Percentiles rank a stretch among this genome's conserved stretches.
Conservation (phyloP, 306 rosid genomes). For the Pterocarpus santalinus region DNA sequence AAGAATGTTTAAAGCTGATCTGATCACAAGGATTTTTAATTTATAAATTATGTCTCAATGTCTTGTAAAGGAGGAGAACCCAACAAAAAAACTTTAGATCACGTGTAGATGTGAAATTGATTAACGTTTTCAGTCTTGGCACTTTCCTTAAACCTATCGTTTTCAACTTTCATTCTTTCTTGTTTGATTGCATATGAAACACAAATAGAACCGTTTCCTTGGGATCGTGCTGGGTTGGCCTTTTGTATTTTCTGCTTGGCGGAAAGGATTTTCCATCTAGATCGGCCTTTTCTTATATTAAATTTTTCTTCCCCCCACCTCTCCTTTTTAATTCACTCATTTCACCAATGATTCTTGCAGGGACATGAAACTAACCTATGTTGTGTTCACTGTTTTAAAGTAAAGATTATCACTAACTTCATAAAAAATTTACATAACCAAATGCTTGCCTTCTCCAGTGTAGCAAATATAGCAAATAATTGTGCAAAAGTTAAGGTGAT, state of each 20-base stretch:
- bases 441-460: no score
- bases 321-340: no score
- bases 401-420: no score
- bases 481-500: background rate
- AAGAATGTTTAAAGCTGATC: background rate
- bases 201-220: slow-evolving; percentile 35
- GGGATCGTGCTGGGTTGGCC: slow-evolving; percentile 33
- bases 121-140: slow-evolving; percentile 8
- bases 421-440: no score
- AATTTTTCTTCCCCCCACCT: no score
- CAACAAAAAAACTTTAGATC: slow-evolving; percentile 37
- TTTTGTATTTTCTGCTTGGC: slow-evolving; percentile 47
- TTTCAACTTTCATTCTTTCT: slow-evolving; percentile 35
- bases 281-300: background rate
- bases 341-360: no score
- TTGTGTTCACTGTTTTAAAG: no score
- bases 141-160: slow-evolving; percentile 15
- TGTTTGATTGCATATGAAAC: slow-evolving; percentile 30
- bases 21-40: slow-evolving; percentile 10
- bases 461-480: no score
- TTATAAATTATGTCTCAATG: slow-evolving; percentile 5
- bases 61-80: slow-evolving; percentile 45
- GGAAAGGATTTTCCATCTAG: slow-evolving; percentile 21
- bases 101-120: background rate
- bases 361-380: no score